phyloP scores from a whole-genome alignment of 148 eudicot species.

The Rhododendron henanense region DNA sequence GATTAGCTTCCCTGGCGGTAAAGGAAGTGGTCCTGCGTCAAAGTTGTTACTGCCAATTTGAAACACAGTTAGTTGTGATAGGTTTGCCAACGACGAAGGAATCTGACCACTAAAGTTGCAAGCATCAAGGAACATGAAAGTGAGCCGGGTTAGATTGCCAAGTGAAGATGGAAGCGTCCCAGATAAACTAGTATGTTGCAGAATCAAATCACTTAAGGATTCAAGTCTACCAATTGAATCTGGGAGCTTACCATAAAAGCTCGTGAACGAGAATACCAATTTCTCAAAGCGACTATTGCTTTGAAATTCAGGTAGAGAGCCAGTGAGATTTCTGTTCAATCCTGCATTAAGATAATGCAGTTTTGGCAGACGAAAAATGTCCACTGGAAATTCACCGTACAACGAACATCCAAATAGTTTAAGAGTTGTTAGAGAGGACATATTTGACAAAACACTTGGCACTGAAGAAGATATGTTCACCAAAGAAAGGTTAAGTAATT shows the following conservation, averaged over 20 bases:
- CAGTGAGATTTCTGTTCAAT: not conserved
- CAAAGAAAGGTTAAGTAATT: no score
- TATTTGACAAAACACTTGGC: no score
- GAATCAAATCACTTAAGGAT: no score
- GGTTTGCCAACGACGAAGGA: not conserved
- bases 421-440: no score
- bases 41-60: not conserved
- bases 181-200: no score
- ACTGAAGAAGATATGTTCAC: no score
- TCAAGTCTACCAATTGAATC: conserved; percentile 20
- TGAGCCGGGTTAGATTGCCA: conserved; percentile 9
- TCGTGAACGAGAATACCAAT: not conserved
- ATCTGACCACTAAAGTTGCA: not conserved
- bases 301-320: conserved; percentile 12
- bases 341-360: not conserved
- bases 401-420: no score
- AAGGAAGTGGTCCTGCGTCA: not conserved
- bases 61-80: not conserved
- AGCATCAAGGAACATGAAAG: not conserved
- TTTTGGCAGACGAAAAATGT: not conserved
- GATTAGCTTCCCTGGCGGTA: not conserved
- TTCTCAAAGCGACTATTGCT: not conserved
- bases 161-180: conserved; percentile 20
- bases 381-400: no score
- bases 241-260: not conserved